Evolutionary conservation across 1,284 basidiomycete species (phyloP), one percentile per base, ranked within the genome.

Genomic region (Ceraceosorus guamensis): DNA sequence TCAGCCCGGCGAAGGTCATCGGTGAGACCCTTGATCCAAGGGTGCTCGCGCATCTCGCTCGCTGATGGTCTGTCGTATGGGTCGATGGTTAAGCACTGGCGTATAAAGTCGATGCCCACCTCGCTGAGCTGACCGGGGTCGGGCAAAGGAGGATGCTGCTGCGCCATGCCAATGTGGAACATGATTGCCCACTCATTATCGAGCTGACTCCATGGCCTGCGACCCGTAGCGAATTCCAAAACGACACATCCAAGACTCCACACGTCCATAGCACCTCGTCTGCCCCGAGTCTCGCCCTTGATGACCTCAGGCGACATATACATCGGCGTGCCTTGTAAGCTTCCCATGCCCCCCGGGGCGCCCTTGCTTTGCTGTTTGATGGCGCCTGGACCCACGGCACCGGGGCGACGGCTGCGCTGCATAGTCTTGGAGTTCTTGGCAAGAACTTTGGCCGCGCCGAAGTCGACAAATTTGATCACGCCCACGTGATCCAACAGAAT

Each of bases 151-250:
- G 95, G 95, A 72, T 95, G 91, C 72, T 98, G 89, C 6, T 91
- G 93, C 1, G 93, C 90, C 56, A 97, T 91, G 52, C 93, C 92
- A 51, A 96, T 96, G 76, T 96, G 92, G 82, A 96, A 97, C 92
- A 96, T 96, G 79, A 96, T 93, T 5, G 91, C 91, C 92, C 95
- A 98, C 82, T 98, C 93, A 70, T 98, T 98, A 77, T 98, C 95
- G 46, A 97, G 84, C 72, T 96, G 93, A 72, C 88, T 92, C 93
- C 93, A 98, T 0, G 93, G 95, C 72, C 96, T 91, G 70, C 87
- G 86, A 0, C 95, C 95, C 0, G 95, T 98, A 1, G 89, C 89
- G 69, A 90, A 92, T 76, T 99, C 93, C 43, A 98, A 83, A 2
- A 98, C 86, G 24, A 98, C 91, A 75, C 95, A 98, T 5, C 95